phyloP scores from a whole-genome alignment of 495 filamentous ascomycete genomes.

The Trichocladium antarcticum region DNA sequence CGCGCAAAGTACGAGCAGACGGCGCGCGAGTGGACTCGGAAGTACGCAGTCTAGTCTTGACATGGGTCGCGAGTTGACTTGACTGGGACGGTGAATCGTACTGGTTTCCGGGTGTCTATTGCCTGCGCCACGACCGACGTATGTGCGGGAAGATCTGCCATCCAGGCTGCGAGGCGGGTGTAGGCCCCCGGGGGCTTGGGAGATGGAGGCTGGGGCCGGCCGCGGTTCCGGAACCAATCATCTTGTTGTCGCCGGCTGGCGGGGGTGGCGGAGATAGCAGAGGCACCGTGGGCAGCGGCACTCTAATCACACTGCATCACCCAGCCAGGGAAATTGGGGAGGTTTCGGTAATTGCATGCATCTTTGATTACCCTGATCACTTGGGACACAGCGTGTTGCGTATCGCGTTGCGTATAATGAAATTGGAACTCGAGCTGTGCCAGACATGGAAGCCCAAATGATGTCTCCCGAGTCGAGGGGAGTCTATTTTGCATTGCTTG shows the following conservation, averaged over 20 bases:
- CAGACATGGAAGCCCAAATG: too few relatives aligned
- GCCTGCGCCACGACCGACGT: not conserved
- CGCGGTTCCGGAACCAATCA: not conserved
- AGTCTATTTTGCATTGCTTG: too few relatives aligned
- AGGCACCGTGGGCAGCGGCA: conserved; percentile 13
- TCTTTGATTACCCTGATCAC: conserved; percentile 6
- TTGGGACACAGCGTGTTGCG: not conserved
- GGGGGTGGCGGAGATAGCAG: conserved; percentile 3
- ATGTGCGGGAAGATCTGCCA: not conserved
- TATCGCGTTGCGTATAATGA: not conserved
- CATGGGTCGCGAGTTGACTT: conserved; percentile 2
- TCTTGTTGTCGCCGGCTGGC: not conserved
- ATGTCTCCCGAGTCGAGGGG: too few relatives aligned
- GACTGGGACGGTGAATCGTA: conserved; percentile 6
- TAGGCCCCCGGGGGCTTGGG: not conserved
- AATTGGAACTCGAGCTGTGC: too few relatives aligned
- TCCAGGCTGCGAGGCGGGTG: not conserved
- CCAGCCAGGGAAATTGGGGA: conserved; percentile 12
- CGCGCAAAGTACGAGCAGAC: conserved; percentile 89
- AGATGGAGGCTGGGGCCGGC: not conserved
- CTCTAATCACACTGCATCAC: conserved; percentile 15
- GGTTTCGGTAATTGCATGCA: conserved; percentile 17
- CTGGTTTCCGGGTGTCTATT: not conserved
- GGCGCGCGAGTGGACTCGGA: conserved; percentile 95
- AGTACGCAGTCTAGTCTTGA: conserved; percentile 71